Conservation (phyloP, 768 basidiomycete species). For the Podaxis pistillaris region DNA sequence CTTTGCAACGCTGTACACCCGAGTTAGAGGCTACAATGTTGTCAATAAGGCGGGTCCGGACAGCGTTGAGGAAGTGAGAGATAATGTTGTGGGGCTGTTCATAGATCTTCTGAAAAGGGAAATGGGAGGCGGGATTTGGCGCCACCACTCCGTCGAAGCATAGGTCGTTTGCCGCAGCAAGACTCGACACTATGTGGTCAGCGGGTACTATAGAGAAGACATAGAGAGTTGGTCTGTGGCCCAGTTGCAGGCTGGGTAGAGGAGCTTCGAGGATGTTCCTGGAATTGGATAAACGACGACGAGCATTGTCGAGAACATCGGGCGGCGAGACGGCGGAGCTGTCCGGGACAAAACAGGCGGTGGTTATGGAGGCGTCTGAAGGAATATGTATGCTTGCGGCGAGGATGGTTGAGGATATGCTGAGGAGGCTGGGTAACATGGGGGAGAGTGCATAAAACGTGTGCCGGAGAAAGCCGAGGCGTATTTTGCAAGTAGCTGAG, state of each 20-base stretch:
- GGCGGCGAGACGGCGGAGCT: slow-evolving; percentile 23
- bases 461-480: slow-evolving; percentile 22
- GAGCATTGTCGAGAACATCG: slow-evolving; percentile 54
- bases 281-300: slow-evolving; percentile 44
- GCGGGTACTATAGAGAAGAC: slow-evolving; percentile 51
- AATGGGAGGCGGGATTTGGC: slow-evolving; percentile 3
- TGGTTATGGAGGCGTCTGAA: slow-evolving; percentile 39
- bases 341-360: slow-evolving; percentile 37
- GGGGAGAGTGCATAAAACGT: slow-evolving; percentile 2
- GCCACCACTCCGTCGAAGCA: slow-evolving; percentile 46
- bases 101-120: slow-evolving; percentile 15
- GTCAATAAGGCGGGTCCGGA: slow-evolving; percentile 54
- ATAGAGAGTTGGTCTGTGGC: slow-evolving; percentile 46
- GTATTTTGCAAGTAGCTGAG: slow-evolving; percentile 15
- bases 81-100: slow-evolving; percentile 25
- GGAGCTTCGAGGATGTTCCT: slow-evolving; percentile 48
- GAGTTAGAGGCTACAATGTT: slow-evolving; percentile 47
- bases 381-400: slow-evolving; percentile 39
- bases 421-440: neutral
- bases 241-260: slow-evolving; percentile 49
- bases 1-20: slow-evolving; percentile 45
- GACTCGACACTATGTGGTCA: slow-evolving; percentile 1
- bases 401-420: slow-evolving; percentile 13
- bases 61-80: slow-evolving; percentile 60
- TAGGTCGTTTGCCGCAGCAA: slow-evolving; percentile 31